Conservation (phyloP, 169 alveolate species). For the Plasmodium vinckei region DNA sequence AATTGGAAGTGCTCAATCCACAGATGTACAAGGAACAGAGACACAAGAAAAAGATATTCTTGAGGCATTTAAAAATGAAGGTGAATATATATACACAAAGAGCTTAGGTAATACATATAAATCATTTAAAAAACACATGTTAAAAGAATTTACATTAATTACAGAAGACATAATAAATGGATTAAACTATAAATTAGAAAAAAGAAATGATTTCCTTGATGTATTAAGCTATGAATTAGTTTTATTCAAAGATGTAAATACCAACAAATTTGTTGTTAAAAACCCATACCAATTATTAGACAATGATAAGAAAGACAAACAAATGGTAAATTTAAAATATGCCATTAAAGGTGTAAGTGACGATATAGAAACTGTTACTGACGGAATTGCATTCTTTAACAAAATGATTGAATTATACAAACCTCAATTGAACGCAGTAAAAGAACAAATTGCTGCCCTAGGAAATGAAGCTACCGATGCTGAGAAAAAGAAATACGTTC, state of each 20-base stretch:
- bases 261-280: constrained; percentile 25
- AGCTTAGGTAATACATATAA: constrained; percentile 30
- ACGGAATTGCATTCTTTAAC: constrained; percentile 1
- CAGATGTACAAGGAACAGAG: background rate
- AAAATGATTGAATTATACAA: constrained; percentile 12
- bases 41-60: constrained; percentile 8
- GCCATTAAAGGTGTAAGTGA: background rate
- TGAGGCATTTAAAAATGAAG: background rate
- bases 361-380: constrained; percentile 17
- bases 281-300: constrained; percentile 38
- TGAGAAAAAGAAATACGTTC: constrained; percentile 12
- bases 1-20: background rate
- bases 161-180: constrained; percentile 6
- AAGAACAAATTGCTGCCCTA: background rate
- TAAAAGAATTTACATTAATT: background rate
- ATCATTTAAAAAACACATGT: constrained; percentile 32
- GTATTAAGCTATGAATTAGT: constrained; percentile 19
- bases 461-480: background rate
- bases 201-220: constrained; percentile 24
- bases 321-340: constrained; percentile 19
- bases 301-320: constrained; percentile 33
- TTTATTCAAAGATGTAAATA: constrained; percentile 15
- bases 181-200: constrained; percentile 15
- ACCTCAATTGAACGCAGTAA: background rate
- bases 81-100: constrained; percentile 11